These are phyloP conservation scores for Didymellaceae sp. DNA, from an alignment of 2,329 filamentous ascomycete species.

Conservation along the genomic window DNA sequence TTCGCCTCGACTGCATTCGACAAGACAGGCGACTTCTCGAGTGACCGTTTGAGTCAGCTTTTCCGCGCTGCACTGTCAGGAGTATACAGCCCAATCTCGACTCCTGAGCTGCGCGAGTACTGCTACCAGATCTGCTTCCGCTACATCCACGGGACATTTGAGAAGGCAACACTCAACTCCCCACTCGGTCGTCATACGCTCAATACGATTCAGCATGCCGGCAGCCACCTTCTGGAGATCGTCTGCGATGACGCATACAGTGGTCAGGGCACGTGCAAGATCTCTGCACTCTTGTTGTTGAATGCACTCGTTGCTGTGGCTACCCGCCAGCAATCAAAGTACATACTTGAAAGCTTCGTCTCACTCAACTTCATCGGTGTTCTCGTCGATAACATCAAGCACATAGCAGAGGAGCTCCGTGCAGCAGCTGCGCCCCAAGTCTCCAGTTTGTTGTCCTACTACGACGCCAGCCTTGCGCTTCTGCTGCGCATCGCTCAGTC, in stretches of 20 bases:
- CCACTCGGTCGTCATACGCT: slow-evolving; percentile 58
- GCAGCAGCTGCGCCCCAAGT: slow-evolving; percentile 56
- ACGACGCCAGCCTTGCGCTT: slow-evolving; percentile 79
- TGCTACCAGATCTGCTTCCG: slow-evolving; percentile 93
- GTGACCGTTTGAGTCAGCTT: slow-evolving; percentile 88
- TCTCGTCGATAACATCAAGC: slow-evolving; percentile 84
- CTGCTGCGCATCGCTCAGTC: slow-evolving; percentile 85
- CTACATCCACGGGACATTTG: slow-evolving; percentile 74
- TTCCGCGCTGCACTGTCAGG: slow-evolving; percentile 87
- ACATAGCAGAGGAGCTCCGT: slow-evolving; percentile 71
- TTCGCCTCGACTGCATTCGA: slow-evolving; percentile 56
- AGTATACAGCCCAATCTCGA: slow-evolving; percentile 75
- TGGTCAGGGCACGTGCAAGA: slow-evolving; percentile 80
- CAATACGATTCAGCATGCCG: slow-evolving; percentile 77
- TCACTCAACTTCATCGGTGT: slow-evolving; percentile 90
- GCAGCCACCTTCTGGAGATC: slow-evolving; percentile 81
- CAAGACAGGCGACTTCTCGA: slow-evolving; percentile 71
- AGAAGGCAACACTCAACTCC: slow-evolving; percentile 49
- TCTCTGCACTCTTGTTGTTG: slow-evolving; percentile 85
- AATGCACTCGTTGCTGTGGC: slow-evolving; percentile 77
- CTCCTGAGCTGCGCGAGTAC: slow-evolving; percentile 74
- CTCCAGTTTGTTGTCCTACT: slow-evolving; percentile 63
- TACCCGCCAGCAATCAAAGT: slow-evolving; percentile 71
- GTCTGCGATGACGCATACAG: slow-evolving; percentile 93
- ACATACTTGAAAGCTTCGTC: slow-evolving; percentile 79